Base-by-base conservation (phyloP, 371 early-diverging fungal species). In the Thermomucor indicae-seudaticae region DNA sequence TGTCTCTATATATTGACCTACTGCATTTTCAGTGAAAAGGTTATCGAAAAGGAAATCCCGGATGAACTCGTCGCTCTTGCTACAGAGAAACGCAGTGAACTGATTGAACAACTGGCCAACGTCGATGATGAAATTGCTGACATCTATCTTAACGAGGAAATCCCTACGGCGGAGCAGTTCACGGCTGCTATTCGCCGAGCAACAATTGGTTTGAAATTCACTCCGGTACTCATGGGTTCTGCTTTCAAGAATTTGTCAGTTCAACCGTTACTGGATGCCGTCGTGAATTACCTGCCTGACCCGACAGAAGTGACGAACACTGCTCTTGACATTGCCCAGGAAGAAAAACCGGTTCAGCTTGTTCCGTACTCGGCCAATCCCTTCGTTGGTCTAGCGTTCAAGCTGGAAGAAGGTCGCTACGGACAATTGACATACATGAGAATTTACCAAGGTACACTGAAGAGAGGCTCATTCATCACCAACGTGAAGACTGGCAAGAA, bases 401-500 rank as follows among this genome's bases (percentile, higher is more conserved):
- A 92, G 75, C 81, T 98, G 38, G 93, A 96, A 70, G 97, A 98
- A 69, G 90, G 92, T 41, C 87, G 90, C 48, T 97, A 90, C 63
- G 98, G 97, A 31, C 96, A 97, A 67, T 73, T 98, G 55, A 97
- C 97, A 10, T 98, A 96, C 72, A 70, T 98, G 67, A 86, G 98
- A 57, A 89, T 98, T 28, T 98, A 98, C 75, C 97, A 96, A 75
- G 98, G 98, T 46, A 75, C 80, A 38, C 67, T 98, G 53, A 79
- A 80, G 57, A 92, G 89, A 70, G 97, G 97, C 38, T 84, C 84
- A 44, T 88, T 83, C 58, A 84, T 95, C 49, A 77, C 84, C 52
- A 95, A 97, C 64, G 84, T 89, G 43, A 86, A 88, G 72, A 94
- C 91, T 29, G 95, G 93, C 44, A 96, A 96, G 75, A 87, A 82